Evolutionary conservation across 2,329 filamentous ascomycete species (phyloP).

Genomic region (Fusarium sp.): DNA sequence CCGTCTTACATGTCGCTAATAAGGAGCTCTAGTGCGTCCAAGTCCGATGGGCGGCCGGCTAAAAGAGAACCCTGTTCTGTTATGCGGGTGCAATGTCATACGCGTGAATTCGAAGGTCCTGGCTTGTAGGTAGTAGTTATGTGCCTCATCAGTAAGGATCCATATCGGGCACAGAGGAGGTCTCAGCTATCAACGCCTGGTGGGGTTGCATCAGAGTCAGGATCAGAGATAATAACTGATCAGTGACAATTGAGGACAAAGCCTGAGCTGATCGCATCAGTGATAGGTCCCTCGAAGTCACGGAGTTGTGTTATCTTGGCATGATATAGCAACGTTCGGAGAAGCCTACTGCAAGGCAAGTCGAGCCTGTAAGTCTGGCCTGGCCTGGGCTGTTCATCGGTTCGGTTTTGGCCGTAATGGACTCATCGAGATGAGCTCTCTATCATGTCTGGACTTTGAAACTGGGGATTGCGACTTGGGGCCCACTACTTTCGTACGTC

Average conservation of each 20-base stretch:
- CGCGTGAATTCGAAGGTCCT: slow-evolving; percentile 40
- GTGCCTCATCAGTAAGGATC: slow-evolving; percentile 31
- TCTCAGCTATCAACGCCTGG: slow-evolving; percentile 41
- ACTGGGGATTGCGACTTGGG: slow-evolving; percentile 2
- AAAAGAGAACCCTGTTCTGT: slow-evolving; percentile 30
- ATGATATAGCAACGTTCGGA: slow-evolving; percentile 14
- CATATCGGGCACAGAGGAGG: slow-evolving; percentile 41
- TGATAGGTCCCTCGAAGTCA: background rate
- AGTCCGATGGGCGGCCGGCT: slow-evolving; percentile 25
- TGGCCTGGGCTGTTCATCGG: slow-evolving; percentile 1
- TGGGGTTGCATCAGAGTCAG: slow-evolving; percentile 28
- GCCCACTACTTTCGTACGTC: slow-evolving; percentile 21
- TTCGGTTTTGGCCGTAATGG: slow-evolving; percentile 17
- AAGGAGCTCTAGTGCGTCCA: slow-evolving; percentile 7
- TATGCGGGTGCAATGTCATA: slow-evolving; percentile 28
- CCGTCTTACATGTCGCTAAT: slow-evolving; percentile 1
- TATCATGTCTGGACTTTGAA: slow-evolving; percentile 5
- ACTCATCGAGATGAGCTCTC: slow-evolving; percentile 24
- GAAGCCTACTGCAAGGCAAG: slow-evolving; percentile 5
- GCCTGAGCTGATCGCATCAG: background rate
- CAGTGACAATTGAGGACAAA: slow-evolving; percentile 7
- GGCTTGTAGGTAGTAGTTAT: slow-evolving; percentile 19
- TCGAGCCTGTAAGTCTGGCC: slow-evolving; percentile 12
- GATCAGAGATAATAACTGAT: slow-evolving; percentile 14
- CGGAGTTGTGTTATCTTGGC: slow-evolving; percentile 9